These are phyloP conservation scores for Cryphonectria carpinicola DNA, from an alignment of 2,329 filamentous ascomycete genomes.

Conservation along the genomic window DNA sequence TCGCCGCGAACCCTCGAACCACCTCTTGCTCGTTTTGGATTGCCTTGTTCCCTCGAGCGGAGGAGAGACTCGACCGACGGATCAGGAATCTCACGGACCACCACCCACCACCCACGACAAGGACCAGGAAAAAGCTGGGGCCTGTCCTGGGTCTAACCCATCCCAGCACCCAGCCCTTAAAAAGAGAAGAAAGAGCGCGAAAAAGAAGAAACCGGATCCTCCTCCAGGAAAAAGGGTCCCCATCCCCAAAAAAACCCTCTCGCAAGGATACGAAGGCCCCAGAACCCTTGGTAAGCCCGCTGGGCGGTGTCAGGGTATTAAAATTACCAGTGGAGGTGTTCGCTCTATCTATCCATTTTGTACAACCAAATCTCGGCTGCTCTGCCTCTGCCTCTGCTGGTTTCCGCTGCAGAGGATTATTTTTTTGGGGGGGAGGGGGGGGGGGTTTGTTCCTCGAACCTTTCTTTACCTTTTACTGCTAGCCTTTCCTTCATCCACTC, in stretches of 20 bases:
- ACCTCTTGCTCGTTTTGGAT: neutral
- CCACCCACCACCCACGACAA: neutral
- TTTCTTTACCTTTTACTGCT: neutral
- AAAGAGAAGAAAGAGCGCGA: neutral
- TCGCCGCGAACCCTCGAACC: neutral
- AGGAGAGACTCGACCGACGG: slow-evolving; percentile 2
- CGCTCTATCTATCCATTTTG: slow-evolving; percentile 21
- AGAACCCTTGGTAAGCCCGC: slow-evolving; percentile 4
- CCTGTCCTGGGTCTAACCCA: slow-evolving; percentile 2
- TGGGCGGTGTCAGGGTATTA: slow-evolving; percentile 14
- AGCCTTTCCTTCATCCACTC: slow-evolving; percentile 9
- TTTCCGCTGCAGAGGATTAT: slow-evolving; percentile 5
- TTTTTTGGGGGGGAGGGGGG: slow-evolving; percentile 2
- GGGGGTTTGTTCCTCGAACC: neutral
- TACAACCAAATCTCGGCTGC: slow-evolving; percentile 30
- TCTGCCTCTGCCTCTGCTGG: slow-evolving; percentile 17
- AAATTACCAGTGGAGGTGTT: slow-evolving; percentile 25
- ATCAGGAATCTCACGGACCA: slow-evolving; percentile 6
- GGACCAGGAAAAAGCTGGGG: neutral
- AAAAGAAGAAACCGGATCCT: slow-evolving; percentile 5
- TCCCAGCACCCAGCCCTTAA: neutral
- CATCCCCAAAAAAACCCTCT: neutral
- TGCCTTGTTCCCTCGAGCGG: neutral
- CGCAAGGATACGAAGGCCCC: slow-evolving; percentile 15
- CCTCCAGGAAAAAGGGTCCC: neutral